Evolutionary conservation across 345 rosid genomes (phyloP).

Genomic region (Camelina sativa): DNA sequence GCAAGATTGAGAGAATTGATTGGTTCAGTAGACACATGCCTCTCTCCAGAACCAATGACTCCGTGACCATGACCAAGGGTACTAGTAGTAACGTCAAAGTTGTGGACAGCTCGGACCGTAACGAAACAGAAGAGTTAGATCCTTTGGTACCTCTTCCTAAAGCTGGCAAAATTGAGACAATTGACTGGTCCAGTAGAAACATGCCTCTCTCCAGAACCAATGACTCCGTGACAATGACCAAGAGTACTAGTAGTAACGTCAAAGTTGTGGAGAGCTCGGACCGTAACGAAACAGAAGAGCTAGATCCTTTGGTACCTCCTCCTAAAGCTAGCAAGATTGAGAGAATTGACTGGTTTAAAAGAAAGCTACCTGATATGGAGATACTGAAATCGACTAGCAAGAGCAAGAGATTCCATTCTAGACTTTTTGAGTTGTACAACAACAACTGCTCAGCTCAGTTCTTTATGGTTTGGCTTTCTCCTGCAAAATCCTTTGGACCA

Average conservation of each 20-base stretch:
- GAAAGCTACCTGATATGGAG: constrained; percentile 54
- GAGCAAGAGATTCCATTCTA: constrained; percentile 49
- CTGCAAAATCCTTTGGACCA: constrained; percentile 54
- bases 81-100: too few species aligned
- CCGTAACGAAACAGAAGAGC: constrained; percentile 28
- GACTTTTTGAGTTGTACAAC: constrained; percentile 53
- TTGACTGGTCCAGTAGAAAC: constrained; percentile 9
- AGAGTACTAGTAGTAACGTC: not conserved
- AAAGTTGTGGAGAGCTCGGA: not conserved
- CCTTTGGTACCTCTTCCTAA: too few species aligned
- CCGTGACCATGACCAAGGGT: not conserved
- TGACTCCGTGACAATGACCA: not conserved
- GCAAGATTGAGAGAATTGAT: too few species aligned
- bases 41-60: constrained; percentile 21
- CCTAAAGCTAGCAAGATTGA: constrained; percentile 50
- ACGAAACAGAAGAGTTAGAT: too few species aligned
- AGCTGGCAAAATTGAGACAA: too few species aligned
- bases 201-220: constrained; percentile 20
- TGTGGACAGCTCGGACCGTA: too few species aligned
- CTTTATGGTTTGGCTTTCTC: constrained; percentile 83
- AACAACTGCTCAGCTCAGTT: constrained; percentile 54
- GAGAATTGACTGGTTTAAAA: constrained; percentile 63
- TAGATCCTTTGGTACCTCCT: constrained; percentile 56
- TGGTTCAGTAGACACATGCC: constrained; percentile 11
- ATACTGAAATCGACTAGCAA: constrained; percentile 52